Evolutionary conservation across 2,329 filamentous ascomycete species (phyloP).

Genomic region (Penicillium sp.): DNA sequence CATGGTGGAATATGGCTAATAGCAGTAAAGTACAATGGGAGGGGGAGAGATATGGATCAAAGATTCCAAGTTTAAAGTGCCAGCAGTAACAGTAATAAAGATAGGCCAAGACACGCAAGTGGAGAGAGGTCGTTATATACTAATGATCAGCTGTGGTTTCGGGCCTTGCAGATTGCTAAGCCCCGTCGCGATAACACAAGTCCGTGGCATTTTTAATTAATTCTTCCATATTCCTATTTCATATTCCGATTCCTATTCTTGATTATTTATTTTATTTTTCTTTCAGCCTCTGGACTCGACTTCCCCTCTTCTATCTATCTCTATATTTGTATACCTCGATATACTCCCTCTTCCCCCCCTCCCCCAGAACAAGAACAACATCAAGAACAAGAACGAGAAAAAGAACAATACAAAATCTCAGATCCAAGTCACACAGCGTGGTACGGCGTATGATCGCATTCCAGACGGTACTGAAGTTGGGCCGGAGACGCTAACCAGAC

Average conservation of each 20-base stretch:
- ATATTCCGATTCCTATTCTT: neutral
- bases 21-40: neutral
- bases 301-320: too few species aligned
- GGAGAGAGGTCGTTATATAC: conserved; percentile 24
- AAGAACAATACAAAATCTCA: conserved; percentile 1
- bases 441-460: conserved; percentile 6
- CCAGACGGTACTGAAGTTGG: conserved; percentile 9
- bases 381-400: too few species aligned
- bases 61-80: too few species aligned
- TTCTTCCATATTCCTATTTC: neutral
- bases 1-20: conserved; percentile 26
- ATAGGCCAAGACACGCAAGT: conserved; percentile 6
- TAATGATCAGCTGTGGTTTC: conserved; percentile 24
- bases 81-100: conserved; percentile 2
- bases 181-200: conserved; percentile 22
- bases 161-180: conserved; percentile 27
- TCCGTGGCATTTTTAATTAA: neutral
- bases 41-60: neutral
- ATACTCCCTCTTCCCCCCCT: too few species aligned
- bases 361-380: too few species aligned
- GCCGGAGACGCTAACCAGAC: conserved; percentile 6
- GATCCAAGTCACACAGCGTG: conserved; percentile 6
- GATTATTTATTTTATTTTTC: neutral
- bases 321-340: too few species aligned
- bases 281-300: neutral